Evolutionary conservation across 78 protist genomes (phyloP), one percentile per base, ranked within the genome.

Genomic region (Pigoraptor vietnamica): DNA sequence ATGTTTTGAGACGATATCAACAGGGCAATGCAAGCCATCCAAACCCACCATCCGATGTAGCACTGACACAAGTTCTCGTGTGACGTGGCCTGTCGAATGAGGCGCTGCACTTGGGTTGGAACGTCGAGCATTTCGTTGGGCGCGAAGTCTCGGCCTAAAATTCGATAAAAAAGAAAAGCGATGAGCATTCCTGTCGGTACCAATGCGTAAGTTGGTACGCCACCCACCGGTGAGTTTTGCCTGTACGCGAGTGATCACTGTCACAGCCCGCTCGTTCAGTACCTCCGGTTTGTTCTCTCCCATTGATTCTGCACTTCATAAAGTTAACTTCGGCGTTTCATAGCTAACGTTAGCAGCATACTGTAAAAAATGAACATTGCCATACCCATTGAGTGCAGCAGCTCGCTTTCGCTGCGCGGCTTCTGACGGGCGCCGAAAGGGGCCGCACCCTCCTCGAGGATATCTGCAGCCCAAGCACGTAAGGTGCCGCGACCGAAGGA

Each of bases 21-120:
- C n/a, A n/a, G n/a, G n/a, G n/a, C n/a, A n/a, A n/a, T n/a, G n/a
- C n/a, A n/a, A n/a, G n/a, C n/a, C n/a, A n/a, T n/a, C n/a, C 34
- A 2, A 79, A 79, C 48, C 37, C 94, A 98, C 99, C 99, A 99
- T 23, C 99, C 99, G 39, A 97, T 37, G 95, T 96, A 99, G 91
- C 93, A 40, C 93, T 98, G 99, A 90, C 99, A 97, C 40, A 99
- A 96, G 92, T 99, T 99, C 91, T 96, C 99, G 81, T 94, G 96
- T 33, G 93, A 56, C 1, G 98, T 98, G 10, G 99, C 99, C 89
- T 97, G 96, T 0, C 55, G 81, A 88, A 98, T 96, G 39, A 98
- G 95, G 88, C 91, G 94, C 34, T 95, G 91, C 40, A 99, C 98
- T 91, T 98, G 99, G 24, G 39, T 92, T 33, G 94, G 87, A 0